Conservation (phyloP, 371 early-diverging fungal species). For the Nematocida minor region DNA sequence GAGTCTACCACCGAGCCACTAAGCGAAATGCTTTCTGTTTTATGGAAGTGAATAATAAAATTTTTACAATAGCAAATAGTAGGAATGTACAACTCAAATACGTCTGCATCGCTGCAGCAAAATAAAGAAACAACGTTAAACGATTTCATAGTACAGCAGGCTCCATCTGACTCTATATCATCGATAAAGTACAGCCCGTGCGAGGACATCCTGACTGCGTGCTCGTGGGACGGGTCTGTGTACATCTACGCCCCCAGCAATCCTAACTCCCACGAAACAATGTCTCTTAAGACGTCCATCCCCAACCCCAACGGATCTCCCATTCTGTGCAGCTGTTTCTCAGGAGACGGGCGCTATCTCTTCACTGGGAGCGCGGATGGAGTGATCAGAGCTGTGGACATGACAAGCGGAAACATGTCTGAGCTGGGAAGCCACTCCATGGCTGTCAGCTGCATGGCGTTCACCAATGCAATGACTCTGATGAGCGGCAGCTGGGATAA, state of each 20-base stretch:
- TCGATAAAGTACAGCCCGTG: constrained; percentile 53
- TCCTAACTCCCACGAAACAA: constrained; percentile 15
- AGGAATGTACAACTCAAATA: constrained; percentile 12
- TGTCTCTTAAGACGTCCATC: constrained; percentile 41
- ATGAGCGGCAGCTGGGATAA: constrained; percentile 92
- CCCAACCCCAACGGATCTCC: constrained; percentile 52
- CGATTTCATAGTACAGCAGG: constrained; percentile 39
- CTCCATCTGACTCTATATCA: constrained; percentile 62
- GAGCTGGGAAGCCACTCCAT: constrained; percentile 52
- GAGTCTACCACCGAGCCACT: too few species aligned
- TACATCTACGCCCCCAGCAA: constrained; percentile 51
- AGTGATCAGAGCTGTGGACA: constrained; percentile 50
- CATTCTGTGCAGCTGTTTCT: constrained; percentile 57
- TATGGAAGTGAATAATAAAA: too few species aligned
- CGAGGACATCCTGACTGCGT: constrained; percentile 50
- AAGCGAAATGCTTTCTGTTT: too few species aligned
- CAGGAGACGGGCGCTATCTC: constrained; percentile 37
- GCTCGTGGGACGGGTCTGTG: constrained; percentile 64
- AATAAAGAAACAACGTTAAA: neutral
- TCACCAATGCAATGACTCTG: constrained; percentile 66
- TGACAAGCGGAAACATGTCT: constrained; percentile 15
- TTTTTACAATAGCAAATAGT: neutral
- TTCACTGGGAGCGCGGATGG: constrained; percentile 62
- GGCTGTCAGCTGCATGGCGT: constrained; percentile 54
- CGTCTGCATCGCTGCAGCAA: neutral